Conservation (phyloP, 208 protist genomes). For the Kentomonas sorsogonicus region DNA sequence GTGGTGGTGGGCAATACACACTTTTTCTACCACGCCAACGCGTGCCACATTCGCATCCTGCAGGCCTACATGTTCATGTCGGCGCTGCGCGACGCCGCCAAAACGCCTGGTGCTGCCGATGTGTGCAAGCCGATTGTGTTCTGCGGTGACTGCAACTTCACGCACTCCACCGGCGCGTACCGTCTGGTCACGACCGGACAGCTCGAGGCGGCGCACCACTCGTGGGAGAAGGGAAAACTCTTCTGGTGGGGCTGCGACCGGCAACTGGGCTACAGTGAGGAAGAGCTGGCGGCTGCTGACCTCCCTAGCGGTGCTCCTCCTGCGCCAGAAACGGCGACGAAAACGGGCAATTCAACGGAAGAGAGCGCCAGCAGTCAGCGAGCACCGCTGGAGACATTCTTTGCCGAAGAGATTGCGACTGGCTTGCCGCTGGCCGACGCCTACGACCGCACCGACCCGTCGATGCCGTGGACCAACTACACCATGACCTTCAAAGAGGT, state of each 20-base stretch:
- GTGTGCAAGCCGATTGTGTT: slow-evolving; percentile 36
- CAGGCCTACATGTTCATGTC: slow-evolving; percentile 70
- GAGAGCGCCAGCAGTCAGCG: slow-evolving; percentile 17
- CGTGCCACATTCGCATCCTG: slow-evolving; percentile 87
- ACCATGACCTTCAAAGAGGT: slow-evolving; percentile 82
- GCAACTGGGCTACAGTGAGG: slow-evolving; percentile 51
- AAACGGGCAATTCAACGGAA: slow-evolving; percentile 6
- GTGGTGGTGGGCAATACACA: slow-evolving; percentile 88
- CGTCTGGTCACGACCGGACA: slow-evolving; percentile 69
- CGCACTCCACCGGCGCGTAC: slow-evolving; percentile 73
- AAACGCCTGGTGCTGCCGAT: neutral
- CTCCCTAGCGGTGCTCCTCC: no score
- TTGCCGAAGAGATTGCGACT: no score
- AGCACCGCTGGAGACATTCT: slow-evolving; percentile 37
- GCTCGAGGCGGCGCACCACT: slow-evolving; percentile 53
- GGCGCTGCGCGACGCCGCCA: slow-evolving; percentile 16
- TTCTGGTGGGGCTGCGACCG: slow-evolving; percentile 84
- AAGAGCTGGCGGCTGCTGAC: slow-evolving; percentile 21
- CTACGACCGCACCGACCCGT: slow-evolving; percentile 50
- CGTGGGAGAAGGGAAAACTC: slow-evolving; percentile 79
- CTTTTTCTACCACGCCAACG: slow-evolving; percentile 89
- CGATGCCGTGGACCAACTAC: slow-evolving; percentile 86
- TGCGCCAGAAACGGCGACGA: neutral
- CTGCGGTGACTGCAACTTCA: slow-evolving; percentile 89
- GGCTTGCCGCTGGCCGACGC: slow-evolving; percentile 45